These are phyloP conservation scores for Sisymbrium altissimum DNA, from an alignment of 345 rosid genomes.

Conservation along the genomic window DNA sequence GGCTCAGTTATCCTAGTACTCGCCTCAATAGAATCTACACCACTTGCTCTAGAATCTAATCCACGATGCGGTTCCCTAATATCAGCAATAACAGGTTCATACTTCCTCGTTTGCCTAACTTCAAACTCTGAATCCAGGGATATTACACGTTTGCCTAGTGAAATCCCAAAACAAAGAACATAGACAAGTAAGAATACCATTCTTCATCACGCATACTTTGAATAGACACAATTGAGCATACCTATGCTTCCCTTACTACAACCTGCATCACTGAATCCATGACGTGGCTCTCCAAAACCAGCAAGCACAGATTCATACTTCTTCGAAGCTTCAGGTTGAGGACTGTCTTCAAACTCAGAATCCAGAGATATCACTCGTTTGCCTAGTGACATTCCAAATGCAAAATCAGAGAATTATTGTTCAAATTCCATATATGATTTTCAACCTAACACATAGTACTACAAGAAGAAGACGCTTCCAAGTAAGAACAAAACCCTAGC, in stretches of 20 bases:
- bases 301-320: constrained; percentile 30
- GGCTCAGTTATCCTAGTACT: not conserved
- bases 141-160: constrained; percentile 49
- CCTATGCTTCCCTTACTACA: not conserved
- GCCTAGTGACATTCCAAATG: constrained; percentile 7
- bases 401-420: too few species aligned
- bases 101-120: constrained; percentile 31
- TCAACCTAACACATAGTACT: not conserved
- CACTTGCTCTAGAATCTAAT: constrained; percentile 26
- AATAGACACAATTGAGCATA: not conserved
- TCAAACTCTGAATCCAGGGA: constrained; percentile 75
- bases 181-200: not conserved
- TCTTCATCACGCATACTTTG: too few species aligned
- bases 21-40: not conserved
- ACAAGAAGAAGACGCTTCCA: not conserved
- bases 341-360: constrained; percentile 59
- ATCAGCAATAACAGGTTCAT: constrained; percentile 24
- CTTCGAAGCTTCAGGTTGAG: constrained; percentile 30
- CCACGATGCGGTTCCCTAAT: constrained; percentile 26
- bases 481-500: not conserved
- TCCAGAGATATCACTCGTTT: constrained; percentile 60
- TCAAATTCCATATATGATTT: too few species aligned
- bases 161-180: not conserved
- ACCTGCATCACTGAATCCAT: constrained; percentile 23
- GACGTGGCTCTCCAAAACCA: constrained; percentile 18